These are phyloP conservation scores for Globisporangium okanoganense DNA, from an alignment of 352 stramenopile genomes.

Conservation along the genomic window DNA sequence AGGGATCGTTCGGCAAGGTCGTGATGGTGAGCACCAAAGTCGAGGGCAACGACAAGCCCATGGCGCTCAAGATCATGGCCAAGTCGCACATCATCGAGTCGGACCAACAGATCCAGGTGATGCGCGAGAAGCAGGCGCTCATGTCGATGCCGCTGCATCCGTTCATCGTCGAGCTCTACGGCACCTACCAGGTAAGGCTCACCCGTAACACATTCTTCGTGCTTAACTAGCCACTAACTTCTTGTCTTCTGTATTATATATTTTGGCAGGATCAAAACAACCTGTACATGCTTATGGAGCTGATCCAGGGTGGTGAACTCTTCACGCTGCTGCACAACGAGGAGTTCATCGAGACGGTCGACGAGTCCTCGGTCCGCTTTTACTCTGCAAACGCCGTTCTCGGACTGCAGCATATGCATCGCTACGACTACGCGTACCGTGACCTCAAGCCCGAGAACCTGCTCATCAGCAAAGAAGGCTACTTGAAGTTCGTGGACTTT, in stretches of 20 bases:
- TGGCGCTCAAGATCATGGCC: slow-evolving; percentile 91
- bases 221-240: background rate
- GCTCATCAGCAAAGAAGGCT: slow-evolving; percentile 86
- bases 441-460: slow-evolving; percentile 95
- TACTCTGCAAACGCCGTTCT: slow-evolving; percentile 88
- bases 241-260: background rate
- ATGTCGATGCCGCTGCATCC: slow-evolving; percentile 82
- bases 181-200: slow-evolving; percentile 70
- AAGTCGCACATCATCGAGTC: slow-evolving; percentile 94
- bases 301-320: slow-evolving; percentile 92
- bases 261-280: slow-evolving; percentile 74
- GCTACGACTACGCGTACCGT: slow-evolving; percentile 90
- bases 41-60: slow-evolving; percentile 52
- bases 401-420: slow-evolving; percentile 88
- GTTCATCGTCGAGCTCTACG: slow-evolving; percentile 91
- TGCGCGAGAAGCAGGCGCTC: slow-evolving; percentile 91
- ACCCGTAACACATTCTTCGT: background rate
- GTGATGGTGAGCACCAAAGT: slow-evolving; percentile 83
- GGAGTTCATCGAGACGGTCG: slow-evolving; percentile 74
- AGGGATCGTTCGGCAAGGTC: slow-evolving; percentile 96
- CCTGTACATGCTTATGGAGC: slow-evolving; percentile 94
- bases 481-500: slow-evolving; percentile 93
- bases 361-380: slow-evolving; percentile 81
- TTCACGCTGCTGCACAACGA: slow-evolving; percentile 90
- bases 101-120: slow-evolving; percentile 90